Conservation (phyloP, 257 asterid species). For the Rauvolfia tetraphylla region DNA sequence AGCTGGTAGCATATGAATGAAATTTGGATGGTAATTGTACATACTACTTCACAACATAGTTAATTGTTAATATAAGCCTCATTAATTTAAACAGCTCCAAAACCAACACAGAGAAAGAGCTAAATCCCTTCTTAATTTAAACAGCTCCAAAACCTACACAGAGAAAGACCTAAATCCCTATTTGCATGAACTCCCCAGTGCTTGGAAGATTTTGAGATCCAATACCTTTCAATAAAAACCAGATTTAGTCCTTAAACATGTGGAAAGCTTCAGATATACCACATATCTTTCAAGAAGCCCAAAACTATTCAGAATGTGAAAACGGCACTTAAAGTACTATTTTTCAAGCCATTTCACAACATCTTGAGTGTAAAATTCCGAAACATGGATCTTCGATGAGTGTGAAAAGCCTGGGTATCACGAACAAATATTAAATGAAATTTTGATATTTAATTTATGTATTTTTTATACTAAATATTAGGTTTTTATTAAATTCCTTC, state of each 20-base stretch:
- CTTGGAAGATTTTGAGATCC: neutral
- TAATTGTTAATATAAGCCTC: neutral
- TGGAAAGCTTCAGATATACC: neutral
- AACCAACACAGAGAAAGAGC: neutral
- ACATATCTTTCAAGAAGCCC: neutral
- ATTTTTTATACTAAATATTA: no score
- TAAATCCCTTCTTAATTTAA: neutral
- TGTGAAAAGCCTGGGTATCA: neutral
- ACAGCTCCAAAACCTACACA: neutral
- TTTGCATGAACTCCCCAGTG: neutral
- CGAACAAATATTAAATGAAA: no score
- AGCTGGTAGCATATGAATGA: neutral
- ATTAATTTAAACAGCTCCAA: no score
- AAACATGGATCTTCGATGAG: neutral
- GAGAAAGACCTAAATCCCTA: neutral
- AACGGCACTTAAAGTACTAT: neutral
- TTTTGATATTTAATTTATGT: no score
- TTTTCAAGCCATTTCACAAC: neutral
- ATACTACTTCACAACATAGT: neutral
- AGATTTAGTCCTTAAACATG: neutral
- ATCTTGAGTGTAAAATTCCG: neutral
- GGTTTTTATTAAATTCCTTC: no score
- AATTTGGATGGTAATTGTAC: neutral
- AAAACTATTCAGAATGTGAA: neutral
- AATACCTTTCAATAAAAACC: neutral